Conservation (phyloP, 2,329 filamentous ascomycete species). For the Trichoderma gracile region DNA sequence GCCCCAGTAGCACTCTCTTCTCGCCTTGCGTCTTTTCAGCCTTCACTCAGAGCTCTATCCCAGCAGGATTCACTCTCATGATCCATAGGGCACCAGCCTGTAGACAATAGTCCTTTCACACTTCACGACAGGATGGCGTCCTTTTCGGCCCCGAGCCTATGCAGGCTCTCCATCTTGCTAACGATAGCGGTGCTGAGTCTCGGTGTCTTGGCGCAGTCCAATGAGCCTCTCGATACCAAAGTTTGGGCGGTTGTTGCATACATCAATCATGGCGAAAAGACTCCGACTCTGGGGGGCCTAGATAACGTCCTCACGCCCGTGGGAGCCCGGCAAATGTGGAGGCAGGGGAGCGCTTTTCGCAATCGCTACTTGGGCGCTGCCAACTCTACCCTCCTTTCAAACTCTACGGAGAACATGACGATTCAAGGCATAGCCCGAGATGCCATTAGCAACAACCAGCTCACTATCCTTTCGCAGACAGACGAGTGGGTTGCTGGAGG, state of each 20-base stretch:
- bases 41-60: not conserved
- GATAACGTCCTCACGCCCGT: conserved; percentile 49
- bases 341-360: conserved; percentile 52
- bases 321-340: conserved; percentile 54
- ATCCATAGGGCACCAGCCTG: not conserved
- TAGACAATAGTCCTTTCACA: not conserved
- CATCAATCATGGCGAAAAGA: conserved; percentile 56
- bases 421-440: conserved; percentile 47
- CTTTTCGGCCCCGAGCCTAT: not conserved
- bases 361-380: conserved; percentile 48
- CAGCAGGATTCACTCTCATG: not conserved
- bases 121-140: conserved; percentile 13
- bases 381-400: conserved; percentile 32
- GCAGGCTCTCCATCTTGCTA: not conserved
- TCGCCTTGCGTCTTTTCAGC: not conserved
- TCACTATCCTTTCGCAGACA: conserved; percentile 45
- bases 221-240: conserved; percentile 37
- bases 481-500: conserved; percentile 61
- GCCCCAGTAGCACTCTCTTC: not conserved
- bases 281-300: conserved; percentile 41
- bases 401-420: conserved; percentile 35
- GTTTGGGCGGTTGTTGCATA: conserved; percentile 54
- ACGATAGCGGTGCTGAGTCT: conserved; percentile 29
- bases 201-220: conserved; percentile 36
- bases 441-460: conserved; percentile 51